A percentile compares a stretch with the other conserved stretches of the same genome.
phyloP scores from a whole-genome alignment of 441 rosid genomes.

The Erodium moschatum region DNA sequence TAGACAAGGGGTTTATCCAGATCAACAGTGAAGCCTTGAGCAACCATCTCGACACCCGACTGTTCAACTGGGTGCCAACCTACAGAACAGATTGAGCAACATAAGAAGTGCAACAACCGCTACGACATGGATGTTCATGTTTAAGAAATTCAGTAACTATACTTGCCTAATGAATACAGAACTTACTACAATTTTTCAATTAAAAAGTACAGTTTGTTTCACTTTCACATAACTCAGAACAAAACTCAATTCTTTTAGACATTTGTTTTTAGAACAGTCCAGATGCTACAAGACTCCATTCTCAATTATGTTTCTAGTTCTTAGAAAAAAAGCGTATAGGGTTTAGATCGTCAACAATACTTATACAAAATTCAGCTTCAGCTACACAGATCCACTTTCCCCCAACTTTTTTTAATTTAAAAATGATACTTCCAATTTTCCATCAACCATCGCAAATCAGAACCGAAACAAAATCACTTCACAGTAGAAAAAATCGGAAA shows the following conservation, averaged over 20 bases:
- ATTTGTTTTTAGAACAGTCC: not conserved
- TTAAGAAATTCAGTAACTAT: no score
- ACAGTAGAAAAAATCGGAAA: not conserved
- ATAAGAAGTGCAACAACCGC: not conserved
- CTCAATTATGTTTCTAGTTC: not conserved
- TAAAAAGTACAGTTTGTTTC: no score
- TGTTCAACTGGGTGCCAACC: not conserved
- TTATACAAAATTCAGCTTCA: not conserved
- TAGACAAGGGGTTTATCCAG: no score
- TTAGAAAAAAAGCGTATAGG: not conserved
- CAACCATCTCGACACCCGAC: constrained; percentile 7
- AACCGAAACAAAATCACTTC: no score
- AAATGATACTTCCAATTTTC: not conserved
- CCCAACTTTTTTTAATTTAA: not conserved
- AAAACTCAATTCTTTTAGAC: not conserved
- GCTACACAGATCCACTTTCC: not conserved
- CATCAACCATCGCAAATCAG: not conserved
- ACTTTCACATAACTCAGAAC: no score
- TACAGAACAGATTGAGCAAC: not conserved
- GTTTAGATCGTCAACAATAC: not conserved
- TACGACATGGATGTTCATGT: no score
- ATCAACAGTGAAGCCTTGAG: no score
- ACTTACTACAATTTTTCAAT: no score
- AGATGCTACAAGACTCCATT: not conserved
- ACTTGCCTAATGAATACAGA: no score